A percentile compares a stretch with the other conserved stretches of the same genome.
Evolutionary conservation across 225 moss, liverwort and hornwort species (phyloP).

Genomic region (Ulota crispa): DNA sequence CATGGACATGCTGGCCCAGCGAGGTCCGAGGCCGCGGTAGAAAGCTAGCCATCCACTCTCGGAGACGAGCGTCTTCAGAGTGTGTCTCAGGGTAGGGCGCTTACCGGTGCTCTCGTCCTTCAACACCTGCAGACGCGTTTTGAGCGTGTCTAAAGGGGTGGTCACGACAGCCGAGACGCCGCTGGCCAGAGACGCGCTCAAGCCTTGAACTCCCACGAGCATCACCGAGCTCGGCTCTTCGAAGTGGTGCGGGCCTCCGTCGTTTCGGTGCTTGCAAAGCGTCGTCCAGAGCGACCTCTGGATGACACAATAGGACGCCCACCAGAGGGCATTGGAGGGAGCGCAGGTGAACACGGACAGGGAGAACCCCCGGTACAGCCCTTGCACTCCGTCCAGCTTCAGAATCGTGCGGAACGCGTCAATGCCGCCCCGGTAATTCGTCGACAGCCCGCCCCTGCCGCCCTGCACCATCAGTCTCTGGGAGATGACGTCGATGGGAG

Average conservation of each 20-base stretch:
- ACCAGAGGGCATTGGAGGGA: constrained; percentile 62
- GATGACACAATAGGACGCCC: constrained; percentile 60
- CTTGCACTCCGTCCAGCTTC: constrained; percentile 44
- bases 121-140: constrained; percentile 60
- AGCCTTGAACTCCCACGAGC: constrained; percentile 54
- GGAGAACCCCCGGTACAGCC: constrained; percentile 55
- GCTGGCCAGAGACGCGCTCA: constrained; percentile 57
- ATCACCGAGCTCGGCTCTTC: constrained; percentile 43
- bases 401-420: constrained; percentile 55
- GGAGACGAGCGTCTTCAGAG: constrained; percentile 39
- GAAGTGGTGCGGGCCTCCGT: constrained; percentile 14
- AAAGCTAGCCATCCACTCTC: constrained; percentile 58
- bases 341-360: constrained; percentile 53
- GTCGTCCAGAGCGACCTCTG: constrained; percentile 55
- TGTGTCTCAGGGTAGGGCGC: constrained; percentile 37
- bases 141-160: constrained; percentile 57
- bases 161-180: constrained; percentile 55
- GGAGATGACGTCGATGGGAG: constrained; percentile 55
- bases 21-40: constrained; percentile 55
- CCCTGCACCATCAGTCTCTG: constrained; percentile 67
- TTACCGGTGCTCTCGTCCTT: constrained; percentile 37
- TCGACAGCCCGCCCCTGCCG: constrained; percentile 44
- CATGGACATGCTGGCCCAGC: constrained; percentile 69
- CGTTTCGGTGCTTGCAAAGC: constrained; percentile 33
- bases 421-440: constrained; percentile 52